Conservation (phyloP, 257 asterid species). For the Salvia hispanica region DNA sequence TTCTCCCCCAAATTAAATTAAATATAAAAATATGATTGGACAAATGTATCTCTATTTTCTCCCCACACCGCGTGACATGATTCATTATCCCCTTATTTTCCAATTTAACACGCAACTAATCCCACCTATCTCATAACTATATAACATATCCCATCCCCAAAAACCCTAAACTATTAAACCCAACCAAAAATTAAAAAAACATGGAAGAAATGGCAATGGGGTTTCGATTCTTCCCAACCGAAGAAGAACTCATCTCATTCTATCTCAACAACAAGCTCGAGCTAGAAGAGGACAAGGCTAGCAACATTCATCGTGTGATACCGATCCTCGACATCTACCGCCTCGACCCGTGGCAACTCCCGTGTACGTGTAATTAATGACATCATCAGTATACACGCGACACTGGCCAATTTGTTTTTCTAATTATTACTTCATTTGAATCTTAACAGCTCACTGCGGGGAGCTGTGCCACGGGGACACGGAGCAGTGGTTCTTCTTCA, state of each 20-base stretch:
- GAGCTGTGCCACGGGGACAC: conserved; percentile 66
- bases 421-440: not conserved
- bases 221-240: conserved; percentile 78
- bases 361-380: conserved; percentile 41
- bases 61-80: conserved; percentile 25
- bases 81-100: conserved; percentile 31
- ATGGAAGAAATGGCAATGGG: conserved; percentile 58
- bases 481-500: conserved; percentile 89
- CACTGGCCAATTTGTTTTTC: too few species aligned
- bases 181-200: not conserved
- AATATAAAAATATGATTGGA: not conserved
- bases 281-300: not conserved
- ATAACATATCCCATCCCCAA: not conserved
- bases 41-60: conserved; percentile 18
- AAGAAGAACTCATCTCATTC: conserved; percentile 75
- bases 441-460: conserved; percentile 49
- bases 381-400: conserved; percentile 1
- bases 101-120: conserved; percentile 49
- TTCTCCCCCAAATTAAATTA: not conserved
- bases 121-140: conserved; percentile 13
- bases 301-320: conserved; percentile 51
- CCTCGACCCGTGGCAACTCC: conserved; percentile 74
- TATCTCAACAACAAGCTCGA: conserved; percentile 62
- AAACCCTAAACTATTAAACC: not conserved
- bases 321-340: conserved; percentile 59